Conservation (phyloP, 1,284 basidiomycete species). For the Ganoderma meredithae region DNA sequence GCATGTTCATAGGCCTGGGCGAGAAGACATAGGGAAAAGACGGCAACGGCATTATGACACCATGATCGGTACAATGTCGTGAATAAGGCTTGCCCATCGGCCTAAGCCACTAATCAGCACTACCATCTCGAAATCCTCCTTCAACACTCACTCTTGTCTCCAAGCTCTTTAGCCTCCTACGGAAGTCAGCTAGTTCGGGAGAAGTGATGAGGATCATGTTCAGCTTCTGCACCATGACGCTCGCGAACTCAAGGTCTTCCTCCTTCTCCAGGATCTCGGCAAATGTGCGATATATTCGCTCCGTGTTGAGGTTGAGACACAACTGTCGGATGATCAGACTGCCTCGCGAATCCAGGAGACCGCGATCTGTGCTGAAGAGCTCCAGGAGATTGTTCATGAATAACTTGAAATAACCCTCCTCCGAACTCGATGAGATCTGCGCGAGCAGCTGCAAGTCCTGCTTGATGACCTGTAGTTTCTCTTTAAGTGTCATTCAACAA, state of each 20-base stretch:
- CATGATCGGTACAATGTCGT: constrained; percentile 94
- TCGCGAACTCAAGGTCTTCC: constrained; percentile 98
- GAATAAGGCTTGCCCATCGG: constrained; percentile 95
- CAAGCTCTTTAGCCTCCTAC: constrained; percentile 90
- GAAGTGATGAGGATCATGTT: constrained; percentile 98
- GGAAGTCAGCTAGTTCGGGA: constrained; percentile 93
- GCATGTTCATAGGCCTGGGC: constrained; percentile 99
- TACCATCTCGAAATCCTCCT: not conserved
- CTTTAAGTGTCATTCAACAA: not conserved
- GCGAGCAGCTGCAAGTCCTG: constrained; percentile 95
- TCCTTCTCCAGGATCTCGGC: constrained; percentile 98
- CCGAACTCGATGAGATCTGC: constrained; percentile 94
- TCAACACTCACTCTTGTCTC: constrained; percentile 81
- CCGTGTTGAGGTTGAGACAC: constrained; percentile 94
- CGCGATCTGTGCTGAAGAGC: constrained; percentile 94
- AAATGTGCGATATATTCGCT: constrained; percentile 94
- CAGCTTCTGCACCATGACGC: constrained; percentile 96
- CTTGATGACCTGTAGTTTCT: constrained; percentile 81
- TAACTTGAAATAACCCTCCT: constrained; percentile 93
- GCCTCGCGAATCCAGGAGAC: constrained; percentile 90
- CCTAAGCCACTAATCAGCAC: constrained; percentile 47
- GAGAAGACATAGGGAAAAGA: constrained; percentile 94
- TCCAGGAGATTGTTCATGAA: constrained; percentile 97
- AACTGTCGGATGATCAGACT: constrained; percentile 97
- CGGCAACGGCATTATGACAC: constrained; percentile 98